A percentile compares a stretch with the other conserved stretches of the same genome.
phyloP scores from a whole-genome alignment of 768 basidiomycete species.

The Leucogyrophana mollusca region DNA sequence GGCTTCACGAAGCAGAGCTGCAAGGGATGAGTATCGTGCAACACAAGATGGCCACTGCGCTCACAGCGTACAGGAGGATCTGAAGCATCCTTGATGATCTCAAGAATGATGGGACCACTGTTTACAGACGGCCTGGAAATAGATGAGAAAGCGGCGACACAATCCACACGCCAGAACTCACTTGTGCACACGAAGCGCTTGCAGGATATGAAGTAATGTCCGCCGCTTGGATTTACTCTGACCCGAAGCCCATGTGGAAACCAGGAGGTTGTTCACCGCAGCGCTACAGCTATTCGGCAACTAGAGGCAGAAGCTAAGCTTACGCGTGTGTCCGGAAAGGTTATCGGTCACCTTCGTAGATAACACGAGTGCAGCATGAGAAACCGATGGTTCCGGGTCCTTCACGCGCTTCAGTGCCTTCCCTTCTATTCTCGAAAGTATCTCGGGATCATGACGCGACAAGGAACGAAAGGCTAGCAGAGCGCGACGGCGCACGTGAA shows the following conservation, averaged over 20 bases:
- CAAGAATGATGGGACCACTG: conserved; percentile 14
- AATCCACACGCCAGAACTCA: conserved; percentile 18
- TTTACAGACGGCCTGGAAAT: too few species aligned
- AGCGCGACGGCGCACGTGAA: conserved; percentile 59
- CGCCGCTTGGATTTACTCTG: conserved; percentile 10
- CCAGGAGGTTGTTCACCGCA: conserved; percentile 15
- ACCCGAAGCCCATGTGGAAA: conserved; percentile 11
- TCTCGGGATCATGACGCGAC: conserved; percentile 42
- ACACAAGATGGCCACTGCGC: neutral
- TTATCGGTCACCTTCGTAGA: conserved; percentile 16
- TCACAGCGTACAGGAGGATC: conserved; percentile 24
- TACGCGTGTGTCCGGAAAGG: conserved; percentile 8
- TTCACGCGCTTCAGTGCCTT: conserved; percentile 39
- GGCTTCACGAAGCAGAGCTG: conserved; percentile 32
- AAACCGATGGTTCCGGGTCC: conserved; percentile 45
- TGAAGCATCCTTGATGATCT: conserved; percentile 24
- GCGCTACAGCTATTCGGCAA: conserved; percentile 4
- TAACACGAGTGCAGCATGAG: conserved; percentile 43
- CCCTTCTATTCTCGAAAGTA: conserved; percentile 42
- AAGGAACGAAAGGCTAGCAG: conserved; percentile 58
- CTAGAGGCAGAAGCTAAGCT: neutral
- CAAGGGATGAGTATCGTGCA: conserved; percentile 13
- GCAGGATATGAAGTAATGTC: conserved; percentile 22
- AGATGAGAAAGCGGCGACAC: too few species aligned
- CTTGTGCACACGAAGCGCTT: conserved; percentile 28